Percentiles rank a stretch among this genome's conserved stretches.
Evolutionary conservation across 2,329 filamentous ascomycete species (phyloP).

Genomic region (Phaeosphaeriaceae sp.): DNA sequence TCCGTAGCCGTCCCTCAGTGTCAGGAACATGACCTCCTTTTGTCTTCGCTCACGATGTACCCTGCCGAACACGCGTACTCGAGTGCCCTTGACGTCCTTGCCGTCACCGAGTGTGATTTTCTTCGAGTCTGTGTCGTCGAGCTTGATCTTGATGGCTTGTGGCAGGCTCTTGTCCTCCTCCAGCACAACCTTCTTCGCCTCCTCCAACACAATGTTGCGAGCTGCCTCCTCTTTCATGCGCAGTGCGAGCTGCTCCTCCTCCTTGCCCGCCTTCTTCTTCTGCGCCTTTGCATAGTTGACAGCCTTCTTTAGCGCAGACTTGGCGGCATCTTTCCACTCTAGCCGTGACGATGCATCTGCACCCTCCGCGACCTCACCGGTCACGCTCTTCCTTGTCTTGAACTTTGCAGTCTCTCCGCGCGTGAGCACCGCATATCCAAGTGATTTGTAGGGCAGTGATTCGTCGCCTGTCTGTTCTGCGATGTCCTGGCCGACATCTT

Average conservation of each 20-base stretch:
- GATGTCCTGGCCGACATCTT: slow-evolving; percentile 78
- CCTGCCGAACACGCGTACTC: slow-evolving; percentile 81
- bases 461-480: slow-evolving; percentile 70
- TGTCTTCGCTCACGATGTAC: slow-evolving; percentile 83
- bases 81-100: slow-evolving; percentile 67
- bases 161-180: slow-evolving; percentile 76
- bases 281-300: slow-evolving; percentile 75
- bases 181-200: slow-evolving; percentile 79
- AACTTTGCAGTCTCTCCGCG: slow-evolving; percentile 69
- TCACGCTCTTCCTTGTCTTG: slow-evolving; percentile 66
- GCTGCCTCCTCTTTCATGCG: slow-evolving; percentile 77
- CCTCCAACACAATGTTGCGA: slow-evolving; percentile 75
- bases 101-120: slow-evolving; percentile 62
- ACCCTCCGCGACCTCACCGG: slow-evolving; percentile 45
- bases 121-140: slow-evolving; percentile 71
- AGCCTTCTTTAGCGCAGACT: slow-evolving; percentile 86
- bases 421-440: slow-evolving; percentile 78
- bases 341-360: slow-evolving; percentile 68
- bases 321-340: slow-evolving; percentile 82
- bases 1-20: slow-evolving; percentile 83
- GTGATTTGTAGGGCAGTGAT: slow-evolving; percentile 79
- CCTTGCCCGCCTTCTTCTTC: slow-evolving; percentile 85
- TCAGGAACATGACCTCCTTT: slow-evolving; percentile 86
- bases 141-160: slow-evolving; percentile 75
- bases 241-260: slow-evolving; percentile 73